Base-by-base conservation (phyloP, 805 yeast genomes). In the Hemisphaericaspora nanyangensis region DNA sequence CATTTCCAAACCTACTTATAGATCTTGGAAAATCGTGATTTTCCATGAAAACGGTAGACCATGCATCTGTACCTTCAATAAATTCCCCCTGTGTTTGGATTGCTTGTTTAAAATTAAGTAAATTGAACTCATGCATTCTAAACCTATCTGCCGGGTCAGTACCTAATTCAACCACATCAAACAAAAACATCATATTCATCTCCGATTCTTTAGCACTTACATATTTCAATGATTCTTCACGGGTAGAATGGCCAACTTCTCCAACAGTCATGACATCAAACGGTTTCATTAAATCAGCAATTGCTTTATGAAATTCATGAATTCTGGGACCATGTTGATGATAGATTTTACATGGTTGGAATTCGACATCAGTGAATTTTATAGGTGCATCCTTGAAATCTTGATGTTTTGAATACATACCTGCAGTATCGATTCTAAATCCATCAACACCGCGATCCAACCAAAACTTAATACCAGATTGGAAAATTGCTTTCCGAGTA, bases 1-100 rank as follows among this genome's bases (percentile, higher is more conserved):
- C 70, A 54, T 65, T 63, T 34, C 77, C 79, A 51, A 74, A 76
- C 49, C 82, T 64, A 12, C 78, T 57, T 29, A 76, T 68, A 24
- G 72, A 61, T 51, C 82, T 65, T 11, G 81, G 74, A 49, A 74
- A 81, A 56, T 77, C 82, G 51, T 77, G 83, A 52, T 77, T 77
- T 54, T 77, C 83, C 42, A 71, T 53, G 56, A 70, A 77, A 15
- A 68, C 65, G 12, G 82, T 72, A 24, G 76, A 56, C 82, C 83
- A 77, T 13, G 77, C 78, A 46, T 77, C 82, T 13, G 76, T 68
- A 16, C 56, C 71, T 35, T 72, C 68, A 43, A 68, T 61, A 47
- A 71, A 71, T 6, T 51, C 54, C 41, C 63, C 55, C 49, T 61
- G 61, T 16, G 43, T 55, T 32, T 52, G 42, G 28, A 72, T 47